Conservation (phyloP, 2,329 filamentous ascomycete species). For the Tolypocladium ophioglossoides region DNA sequence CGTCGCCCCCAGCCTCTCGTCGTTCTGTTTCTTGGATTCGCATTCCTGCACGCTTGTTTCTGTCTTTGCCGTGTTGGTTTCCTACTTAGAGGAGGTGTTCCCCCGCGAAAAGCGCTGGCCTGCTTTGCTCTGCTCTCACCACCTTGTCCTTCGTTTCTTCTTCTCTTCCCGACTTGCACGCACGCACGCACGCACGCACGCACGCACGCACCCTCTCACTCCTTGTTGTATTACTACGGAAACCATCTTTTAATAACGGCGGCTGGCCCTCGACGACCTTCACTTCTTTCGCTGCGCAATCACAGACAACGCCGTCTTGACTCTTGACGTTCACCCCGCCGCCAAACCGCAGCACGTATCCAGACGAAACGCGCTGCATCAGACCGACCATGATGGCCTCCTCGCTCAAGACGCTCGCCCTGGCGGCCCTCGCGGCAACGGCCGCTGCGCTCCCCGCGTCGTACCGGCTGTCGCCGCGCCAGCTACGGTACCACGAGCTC, state of each 20-base stretch:
- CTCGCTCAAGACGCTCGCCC: conserved; percentile 26
- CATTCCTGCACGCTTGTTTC: background rate
- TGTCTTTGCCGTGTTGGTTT: background rate
- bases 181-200: too few relatives aligned
- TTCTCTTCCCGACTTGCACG: background rate
- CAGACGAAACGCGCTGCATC: background rate
- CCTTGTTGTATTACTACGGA: background rate
- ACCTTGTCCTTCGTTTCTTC: conserved; percentile 4
- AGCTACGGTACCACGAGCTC: conserved; percentile 35
- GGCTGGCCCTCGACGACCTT: conserved; percentile 2
- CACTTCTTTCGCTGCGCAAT: too few relatives aligned
- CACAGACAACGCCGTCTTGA: too few relatives aligned
- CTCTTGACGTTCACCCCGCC: too few relatives aligned
- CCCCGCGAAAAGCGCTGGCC: conserved; percentile 6
- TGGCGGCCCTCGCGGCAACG: conserved; percentile 34
- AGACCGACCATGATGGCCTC: conserved; percentile 16
- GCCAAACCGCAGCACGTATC: too few relatives aligned
- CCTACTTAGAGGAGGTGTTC: background rate
- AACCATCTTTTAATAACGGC: background rate
- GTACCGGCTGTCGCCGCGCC: conserved; percentile 30
- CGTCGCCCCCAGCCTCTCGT: background rate
- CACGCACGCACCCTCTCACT: background rate
- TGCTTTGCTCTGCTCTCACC: conserved; percentile 7
- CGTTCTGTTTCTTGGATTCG: background rate
- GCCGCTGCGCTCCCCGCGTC: conserved; percentile 36